phyloP scores from a whole-genome alignment of 1,284 basidiomycete genomes.

The Heliocybe sulcata region DNA sequence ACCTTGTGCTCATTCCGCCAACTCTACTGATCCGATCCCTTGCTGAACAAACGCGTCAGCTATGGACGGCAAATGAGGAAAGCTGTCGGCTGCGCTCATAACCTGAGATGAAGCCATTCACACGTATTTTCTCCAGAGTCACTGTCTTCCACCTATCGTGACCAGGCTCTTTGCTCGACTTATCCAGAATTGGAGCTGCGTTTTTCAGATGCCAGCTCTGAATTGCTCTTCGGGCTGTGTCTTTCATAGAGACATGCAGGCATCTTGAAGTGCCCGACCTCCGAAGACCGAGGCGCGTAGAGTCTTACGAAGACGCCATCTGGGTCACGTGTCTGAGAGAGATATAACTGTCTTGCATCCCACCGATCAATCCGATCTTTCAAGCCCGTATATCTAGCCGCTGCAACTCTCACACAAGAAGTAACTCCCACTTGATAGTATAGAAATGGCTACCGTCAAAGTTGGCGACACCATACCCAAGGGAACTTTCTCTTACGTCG shows the following conservation, averaged over 20 bases:
- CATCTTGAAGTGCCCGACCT: not conserved
- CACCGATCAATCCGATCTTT: not conserved
- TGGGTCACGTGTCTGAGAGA: not conserved
- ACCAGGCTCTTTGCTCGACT: too few species aligned
- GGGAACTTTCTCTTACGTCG: constrained; percentile 56
- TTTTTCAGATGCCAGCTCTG: too few species aligned
- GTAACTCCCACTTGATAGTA: not conserved
- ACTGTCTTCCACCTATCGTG: not conserved
- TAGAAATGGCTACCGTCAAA: constrained; percentile 26
- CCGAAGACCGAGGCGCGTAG: not conserved
- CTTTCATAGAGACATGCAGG: not conserved
- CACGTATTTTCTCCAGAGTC: too few species aligned
- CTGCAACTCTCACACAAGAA: not conserved
- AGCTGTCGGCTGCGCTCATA: too few species aligned
- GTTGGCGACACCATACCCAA: constrained; percentile 63
- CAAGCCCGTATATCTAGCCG: not conserved
- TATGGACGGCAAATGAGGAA: too few species aligned
- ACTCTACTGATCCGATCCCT: too few species aligned
- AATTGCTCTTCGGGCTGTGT: not conserved
- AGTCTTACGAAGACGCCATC: not conserved
- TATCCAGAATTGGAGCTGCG: too few species aligned
- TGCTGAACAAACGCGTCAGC: too few species aligned
- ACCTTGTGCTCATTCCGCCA: too few species aligned
- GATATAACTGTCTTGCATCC: not conserved
- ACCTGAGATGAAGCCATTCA: too few species aligned